These are phyloP conservation scores for Desmodesmus armatus DNA, from an alignment of 139 green algal genomes.

Conservation along the genomic window DNA sequence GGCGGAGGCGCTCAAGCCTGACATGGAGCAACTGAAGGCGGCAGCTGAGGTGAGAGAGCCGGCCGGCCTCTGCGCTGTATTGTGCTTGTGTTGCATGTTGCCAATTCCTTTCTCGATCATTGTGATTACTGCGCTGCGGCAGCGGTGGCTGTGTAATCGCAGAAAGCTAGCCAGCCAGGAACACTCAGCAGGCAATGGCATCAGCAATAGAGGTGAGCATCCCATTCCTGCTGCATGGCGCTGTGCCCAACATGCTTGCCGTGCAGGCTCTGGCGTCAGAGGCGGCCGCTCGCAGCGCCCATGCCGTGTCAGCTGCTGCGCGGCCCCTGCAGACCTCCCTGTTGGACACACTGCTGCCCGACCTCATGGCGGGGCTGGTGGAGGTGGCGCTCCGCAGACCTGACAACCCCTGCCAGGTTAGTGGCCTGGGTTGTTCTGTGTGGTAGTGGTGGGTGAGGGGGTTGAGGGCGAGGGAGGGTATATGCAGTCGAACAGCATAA, in stretches of 20 bases:
- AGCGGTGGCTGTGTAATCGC: too few relatives aligned
- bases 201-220: too few relatives aligned
- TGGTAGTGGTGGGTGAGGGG: too few relatives aligned
- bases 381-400: slow-evolving; percentile 31
- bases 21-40: slow-evolving; percentile 1
- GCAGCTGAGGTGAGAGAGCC: slow-evolving; percentile 5
- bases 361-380: slow-evolving; percentile 44
- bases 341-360: slow-evolving; percentile 48
- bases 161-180: too few relatives aligned
- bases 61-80: neutral
- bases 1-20: neutral
- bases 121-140: neutral
- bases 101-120: neutral
- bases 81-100: neutral
- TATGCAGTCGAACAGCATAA: too few relatives aligned
- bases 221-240: too few relatives aligned
- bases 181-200: too few relatives aligned
- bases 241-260: neutral
- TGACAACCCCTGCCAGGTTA: slow-evolving; percentile 19
- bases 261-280: slow-evolving; percentile 1
- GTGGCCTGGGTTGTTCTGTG: too few relatives aligned
- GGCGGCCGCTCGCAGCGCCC: neutral
- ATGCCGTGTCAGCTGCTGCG: neutral
- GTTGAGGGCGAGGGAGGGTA: too few relatives aligned
- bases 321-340: slow-evolving; percentile 27